Conservation (phyloP, 805 yeast genomes). For the Hanseniaspora valbyensis region DNA sequence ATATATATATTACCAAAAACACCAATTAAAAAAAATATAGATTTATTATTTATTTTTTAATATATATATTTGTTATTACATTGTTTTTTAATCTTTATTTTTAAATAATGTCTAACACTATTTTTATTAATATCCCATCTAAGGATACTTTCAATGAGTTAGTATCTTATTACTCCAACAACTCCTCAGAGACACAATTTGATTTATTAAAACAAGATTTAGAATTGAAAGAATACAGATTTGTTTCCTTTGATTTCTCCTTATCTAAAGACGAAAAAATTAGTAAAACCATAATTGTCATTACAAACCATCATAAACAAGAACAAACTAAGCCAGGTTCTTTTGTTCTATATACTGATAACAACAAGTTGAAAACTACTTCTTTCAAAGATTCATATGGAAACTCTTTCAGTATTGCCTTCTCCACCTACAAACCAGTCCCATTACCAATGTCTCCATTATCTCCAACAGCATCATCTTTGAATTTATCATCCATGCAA, state of each 20-base stretch:
- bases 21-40: not conserved
- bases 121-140: constrained; percentile 7
- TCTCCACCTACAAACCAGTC: constrained; percentile 1
- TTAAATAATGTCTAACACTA: constrained; percentile 4
- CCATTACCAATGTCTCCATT: not conserved
- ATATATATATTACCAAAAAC: too few relatives aligned
- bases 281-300: not conserved
- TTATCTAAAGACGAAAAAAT: not conserved
- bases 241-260: constrained; percentile 12
- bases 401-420: constrained; percentile 1
- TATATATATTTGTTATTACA: not conserved
- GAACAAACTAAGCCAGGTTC: not conserved
- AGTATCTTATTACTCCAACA: constrained; percentile 1
- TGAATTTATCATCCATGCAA: not conserved
- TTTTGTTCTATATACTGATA: constrained; percentile 2
- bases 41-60: not conserved
- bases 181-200: not conserved
- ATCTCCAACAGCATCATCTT: constrained; percentile 4
- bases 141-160: constrained; percentile 6
- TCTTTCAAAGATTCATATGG: constrained; percentile 7
- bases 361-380: not conserved
- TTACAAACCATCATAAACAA: constrained; percentile 9
- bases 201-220: constrained; percentile 13
- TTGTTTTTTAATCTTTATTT: not conserved
- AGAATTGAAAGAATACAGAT: constrained; percentile 13